Evolutionary conservation across 2,329 filamentous ascomycete genomes (phyloP).

Genomic region (Exophiala phaeomuriformis): DNA sequence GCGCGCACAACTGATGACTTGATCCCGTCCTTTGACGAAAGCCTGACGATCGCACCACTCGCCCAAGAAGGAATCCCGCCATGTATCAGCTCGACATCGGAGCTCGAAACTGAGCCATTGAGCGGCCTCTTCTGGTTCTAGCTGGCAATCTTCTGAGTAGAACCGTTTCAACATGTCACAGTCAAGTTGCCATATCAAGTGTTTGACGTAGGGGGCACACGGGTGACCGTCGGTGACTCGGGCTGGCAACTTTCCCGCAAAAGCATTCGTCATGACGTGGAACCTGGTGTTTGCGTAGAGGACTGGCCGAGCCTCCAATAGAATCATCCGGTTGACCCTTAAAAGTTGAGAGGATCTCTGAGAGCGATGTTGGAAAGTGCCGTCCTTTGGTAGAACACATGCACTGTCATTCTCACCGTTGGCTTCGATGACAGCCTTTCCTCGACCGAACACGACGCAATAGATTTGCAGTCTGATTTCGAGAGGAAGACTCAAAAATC

Average conservation of each 20-base stretch:
- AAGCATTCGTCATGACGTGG: conserved; percentile 15
- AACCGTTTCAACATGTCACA: conserved; percentile 24
- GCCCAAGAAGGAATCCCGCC: conserved; percentile 23
- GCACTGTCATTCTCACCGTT: conserved; percentile 11
- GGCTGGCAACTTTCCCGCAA: conserved; percentile 21
- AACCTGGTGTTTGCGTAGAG: conserved; percentile 24
- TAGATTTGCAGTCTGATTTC: conserved; percentile 48
- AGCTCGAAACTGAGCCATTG: conserved; percentile 19
- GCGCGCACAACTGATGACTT: conserved; percentile 20
- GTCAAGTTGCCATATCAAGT: conserved; percentile 24
- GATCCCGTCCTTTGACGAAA: conserved; percentile 19
- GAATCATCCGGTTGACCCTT: conserved; percentile 19
- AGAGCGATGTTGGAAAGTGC: conserved; percentile 1
- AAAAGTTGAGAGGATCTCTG: conserved; percentile 20
- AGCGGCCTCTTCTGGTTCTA: conserved; percentile 6
- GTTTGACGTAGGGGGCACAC: conserved; percentile 13
- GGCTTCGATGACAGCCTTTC: conserved; percentile 13
- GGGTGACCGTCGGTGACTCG: conserved; percentile 12
- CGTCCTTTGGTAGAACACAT: conserved; percentile 14
- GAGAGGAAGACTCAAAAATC: conserved; percentile 45
- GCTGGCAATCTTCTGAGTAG: conserved; percentile 13
- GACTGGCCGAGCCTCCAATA: conserved; percentile 21
- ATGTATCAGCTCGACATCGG: conserved; percentile 22
- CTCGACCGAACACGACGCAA: conserved; percentile 35
- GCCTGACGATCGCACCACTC: conserved; percentile 24